Evolutionary conservation across 441 rosid genomes (phyloP).

Genomic region (Gossypium gossypioides): DNA sequence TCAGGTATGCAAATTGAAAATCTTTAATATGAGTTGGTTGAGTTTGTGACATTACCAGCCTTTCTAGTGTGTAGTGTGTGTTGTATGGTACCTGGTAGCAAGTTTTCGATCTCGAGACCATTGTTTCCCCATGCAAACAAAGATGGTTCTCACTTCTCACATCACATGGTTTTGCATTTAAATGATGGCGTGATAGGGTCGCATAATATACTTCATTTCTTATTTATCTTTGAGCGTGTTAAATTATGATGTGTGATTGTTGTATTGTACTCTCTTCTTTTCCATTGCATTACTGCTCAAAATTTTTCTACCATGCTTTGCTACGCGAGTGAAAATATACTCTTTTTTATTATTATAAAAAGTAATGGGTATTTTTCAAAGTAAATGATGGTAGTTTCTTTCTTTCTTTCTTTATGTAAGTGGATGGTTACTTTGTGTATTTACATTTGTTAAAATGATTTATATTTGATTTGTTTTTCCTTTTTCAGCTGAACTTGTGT

Average conservation of each 20-base stretch:
- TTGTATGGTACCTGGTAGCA: not conserved
- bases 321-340: not conserved
- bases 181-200: not conserved
- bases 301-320: not conserved
- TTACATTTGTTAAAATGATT: not conserved
- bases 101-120: not conserved
- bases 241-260: not conserved
- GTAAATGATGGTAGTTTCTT: not conserved
- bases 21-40: not conserved
- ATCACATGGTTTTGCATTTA: not conserved
- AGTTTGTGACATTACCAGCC: not conserved
- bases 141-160: not conserved
- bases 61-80: constrained; percentile 2
- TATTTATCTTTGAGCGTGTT: not conserved
- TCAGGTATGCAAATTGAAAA: not conserved
- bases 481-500: not conserved
- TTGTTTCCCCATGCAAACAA: not conserved
- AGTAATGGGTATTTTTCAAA: not conserved
- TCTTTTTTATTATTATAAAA: not conserved
- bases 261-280: not conserved
- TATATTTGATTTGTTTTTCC: not conserved
- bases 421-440: not conserved
- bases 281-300: not conserved
- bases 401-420: not conserved
- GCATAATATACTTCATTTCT: not conserved